phyloP scores from a whole-genome alignment of 2,329 filamentous ascomycete species.

The Tolypocladium nubicola region DNA sequence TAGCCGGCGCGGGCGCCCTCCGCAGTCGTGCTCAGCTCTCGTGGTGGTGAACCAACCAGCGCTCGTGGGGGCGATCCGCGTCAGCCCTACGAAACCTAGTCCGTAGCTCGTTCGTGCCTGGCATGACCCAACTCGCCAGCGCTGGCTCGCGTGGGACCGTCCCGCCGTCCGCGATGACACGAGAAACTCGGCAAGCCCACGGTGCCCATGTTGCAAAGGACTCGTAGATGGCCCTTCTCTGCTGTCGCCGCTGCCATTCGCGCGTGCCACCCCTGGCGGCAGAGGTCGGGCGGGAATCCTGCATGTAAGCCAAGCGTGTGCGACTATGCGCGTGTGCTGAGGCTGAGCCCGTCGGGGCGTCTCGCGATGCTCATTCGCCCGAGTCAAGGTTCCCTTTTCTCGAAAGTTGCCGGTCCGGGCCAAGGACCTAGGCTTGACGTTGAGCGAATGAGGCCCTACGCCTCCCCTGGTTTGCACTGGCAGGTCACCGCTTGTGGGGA shows the following conservation, averaged over 20 bases:
- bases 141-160: not conserved
- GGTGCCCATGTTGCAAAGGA: not conserved
- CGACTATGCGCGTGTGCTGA: not conserved
- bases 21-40: slow-evolving; percentile 5
- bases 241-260: not conserved
- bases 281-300: not conserved
- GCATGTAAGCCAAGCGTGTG: slow-evolving; percentile 1
- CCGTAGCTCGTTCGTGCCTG: not conserved
- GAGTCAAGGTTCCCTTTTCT: not conserved
- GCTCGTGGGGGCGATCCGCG: slow-evolving; percentile 5
- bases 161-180: not conserved
- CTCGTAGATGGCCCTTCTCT: not conserved
- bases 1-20: slow-evolving; percentile 3
- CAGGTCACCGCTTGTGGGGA: slow-evolving; percentile 2
- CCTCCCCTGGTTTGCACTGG: not conserved
- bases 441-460: not conserved
- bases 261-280: not conserved
- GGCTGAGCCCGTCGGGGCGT: not conserved
- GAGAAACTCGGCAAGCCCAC: not conserved
- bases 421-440: not conserved
- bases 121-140: not conserved
- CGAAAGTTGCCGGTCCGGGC: not conserved
- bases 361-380: slow-evolving; percentile 1
- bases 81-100: slow-evolving; percentile 13
- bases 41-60: slow-evolving; percentile 8